Conservation (phyloP, 192 early-diverging fungal genomes). For the Jimgerdemannia lactiflua region DNA sequence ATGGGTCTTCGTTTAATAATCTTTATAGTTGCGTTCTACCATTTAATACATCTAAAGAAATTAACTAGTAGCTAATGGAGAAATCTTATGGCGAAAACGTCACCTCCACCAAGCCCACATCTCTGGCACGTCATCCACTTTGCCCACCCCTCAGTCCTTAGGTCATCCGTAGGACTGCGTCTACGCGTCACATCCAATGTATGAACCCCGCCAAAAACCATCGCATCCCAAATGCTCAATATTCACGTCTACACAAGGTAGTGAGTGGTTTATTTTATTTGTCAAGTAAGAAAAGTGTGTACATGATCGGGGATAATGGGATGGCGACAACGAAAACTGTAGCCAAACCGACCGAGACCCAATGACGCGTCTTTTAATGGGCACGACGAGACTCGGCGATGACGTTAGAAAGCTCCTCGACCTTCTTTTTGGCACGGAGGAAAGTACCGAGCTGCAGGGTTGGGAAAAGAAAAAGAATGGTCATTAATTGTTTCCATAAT, state of each 20-base stretch:
- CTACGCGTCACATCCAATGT: too few relatives aligned
- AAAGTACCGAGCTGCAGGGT: slow-evolving; percentile 84
- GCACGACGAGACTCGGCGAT: slow-evolving; percentile 91
- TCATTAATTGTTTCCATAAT: neutral
- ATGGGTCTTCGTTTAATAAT: too few relatives aligned
- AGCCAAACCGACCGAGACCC: neutral
- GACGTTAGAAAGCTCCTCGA: slow-evolving; percentile 93
- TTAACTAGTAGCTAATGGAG: too few relatives aligned
- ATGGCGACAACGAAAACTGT: neutral
- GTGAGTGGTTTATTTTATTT: neutral
- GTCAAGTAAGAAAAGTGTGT: neutral
- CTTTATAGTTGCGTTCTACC: too few relatives aligned
- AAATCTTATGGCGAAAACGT: too few relatives aligned
- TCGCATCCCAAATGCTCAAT: too few relatives aligned
- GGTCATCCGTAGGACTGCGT: too few relatives aligned
- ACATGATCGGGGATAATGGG: neutral
- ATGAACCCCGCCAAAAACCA: too few relatives aligned
- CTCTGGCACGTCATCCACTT: too few relatives aligned
- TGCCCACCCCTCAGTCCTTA: too few relatives aligned
- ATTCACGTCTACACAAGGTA: neutral
- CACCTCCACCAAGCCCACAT: too few relatives aligned
- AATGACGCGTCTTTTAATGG: neutral
- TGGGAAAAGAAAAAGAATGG: neutral
- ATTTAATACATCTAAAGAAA: too few relatives aligned
- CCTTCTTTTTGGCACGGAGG: slow-evolving; percentile 97